Base-by-base conservation (phyloP, 441 rosid genomes). In the Raphanus hybrid region DNA sequence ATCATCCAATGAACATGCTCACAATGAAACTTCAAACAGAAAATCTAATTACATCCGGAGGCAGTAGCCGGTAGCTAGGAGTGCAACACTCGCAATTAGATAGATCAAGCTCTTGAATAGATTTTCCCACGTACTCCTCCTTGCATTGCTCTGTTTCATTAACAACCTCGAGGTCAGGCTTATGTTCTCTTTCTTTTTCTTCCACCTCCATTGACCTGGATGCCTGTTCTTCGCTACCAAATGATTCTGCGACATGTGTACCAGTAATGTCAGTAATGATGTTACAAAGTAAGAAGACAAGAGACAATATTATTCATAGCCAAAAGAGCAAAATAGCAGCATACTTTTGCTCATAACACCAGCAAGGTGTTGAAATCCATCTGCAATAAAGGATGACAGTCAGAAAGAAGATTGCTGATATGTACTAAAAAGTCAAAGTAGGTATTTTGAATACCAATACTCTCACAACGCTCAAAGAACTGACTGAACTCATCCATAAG, bases 41-140 rank as follows among this genome's bases (percentile, higher is more conserved):
- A 34, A 12, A 73, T 64, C 41, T 71, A n/a, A 84, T 67, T 92
- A 96, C 99, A 81, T 96, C 92, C 32, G 89, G 85, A 34, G 98
- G 99, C 59, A 96, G 88, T 67, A 92, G 94, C 70, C 99, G 88
- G 72, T 96, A 96, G 88, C 99, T 96, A 71, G 99, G 98, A 45
- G 96, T 96, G 81, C 98, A 94, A 75, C 92, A 85, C 81, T 89
- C 86, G 85, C 98, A 91, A 77, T 87, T 82, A 77, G 99, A 90
- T 71, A 96, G 96, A 84, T 96, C 98, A 60, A 96, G 97, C 84
- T 96, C 99, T 62, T 96, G 98, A 82, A 96, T 96, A 35, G 98
- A 90, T 85, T 94, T 96, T 73, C 80, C 90, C 84, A 82, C 71
- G 85, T 90, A 92, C 87, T 92, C 87, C 73, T 95, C 95, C 87